Evolutionary conservation across 768 basidiomycete genomes (phyloP), one percentile per base, ranked within the genome.

Genomic region (Auriscalpium vulgare): DNA sequence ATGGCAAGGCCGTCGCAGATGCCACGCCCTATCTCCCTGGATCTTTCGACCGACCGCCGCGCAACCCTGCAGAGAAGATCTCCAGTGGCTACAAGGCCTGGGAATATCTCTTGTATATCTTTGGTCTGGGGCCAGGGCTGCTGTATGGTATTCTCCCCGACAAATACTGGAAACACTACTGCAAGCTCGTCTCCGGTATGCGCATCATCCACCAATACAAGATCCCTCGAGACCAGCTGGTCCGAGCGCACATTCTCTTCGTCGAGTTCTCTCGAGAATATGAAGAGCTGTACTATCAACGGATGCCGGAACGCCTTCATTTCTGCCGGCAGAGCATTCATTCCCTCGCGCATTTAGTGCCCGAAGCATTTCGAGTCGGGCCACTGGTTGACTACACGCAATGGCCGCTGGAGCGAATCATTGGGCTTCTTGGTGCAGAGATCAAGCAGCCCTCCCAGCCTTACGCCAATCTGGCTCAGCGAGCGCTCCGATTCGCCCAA

Each of bases 61-160:
- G 72, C 0, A 73, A 78, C 55, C 65, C 65, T n/a, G 73, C 73
- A 0, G 63, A 71, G 44, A 77, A 77, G 55, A 68, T 77, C 53
- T 58, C 67, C 3, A 67, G 63, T 34, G 67, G 68, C 0, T 71
- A 70, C 59, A 71, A 71, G 44, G 68, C 69, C 3, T 63, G 59
- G 54, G 68, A 70, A 46, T 68, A 52, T 40, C 58, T 60, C 0
- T 35, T 53, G 0, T 68, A 66, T 47, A 37, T 70, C 7, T 67
- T 53, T 45, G 62, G 60, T 10, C 49, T 65, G 3, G 59, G 60
- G 1, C 71, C 70, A 0, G 67, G 51, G 0, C 47, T 73, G 1
- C 54, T 72, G 1, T 60, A 61, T 37, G 59, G 57, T 2, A 19
- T 68, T 5, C 66, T 68, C 65, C 66, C 63, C 0, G 21, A 51